Evolutionary conservation across 768 basidiomycete genomes (phyloP).

Genomic region (Suillus fuscotomentosus): DNA sequence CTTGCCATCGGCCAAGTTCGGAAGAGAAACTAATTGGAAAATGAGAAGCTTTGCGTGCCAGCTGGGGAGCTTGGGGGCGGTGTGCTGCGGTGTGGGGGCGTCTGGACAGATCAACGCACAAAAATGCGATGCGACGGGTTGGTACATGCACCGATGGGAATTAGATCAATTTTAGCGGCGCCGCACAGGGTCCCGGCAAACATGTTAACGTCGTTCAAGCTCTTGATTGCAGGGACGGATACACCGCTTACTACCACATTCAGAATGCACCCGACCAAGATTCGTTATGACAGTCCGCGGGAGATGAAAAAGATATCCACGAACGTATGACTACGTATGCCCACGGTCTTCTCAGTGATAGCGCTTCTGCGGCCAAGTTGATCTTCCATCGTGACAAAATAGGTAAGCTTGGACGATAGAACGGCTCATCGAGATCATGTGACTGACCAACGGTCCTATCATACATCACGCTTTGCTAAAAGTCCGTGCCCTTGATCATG

Average conservation of each 20-base stretch:
- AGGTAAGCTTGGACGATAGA: background rate
- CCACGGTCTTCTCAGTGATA: constrained; percentile 5
- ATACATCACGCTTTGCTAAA: background rate
- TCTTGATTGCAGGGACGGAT: constrained; percentile 10
- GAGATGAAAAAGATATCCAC: background rate
- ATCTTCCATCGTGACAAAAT: background rate
- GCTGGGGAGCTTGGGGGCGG: background rate
- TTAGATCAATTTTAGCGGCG: background rate
- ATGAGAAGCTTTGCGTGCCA: background rate
- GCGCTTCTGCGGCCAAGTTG: background rate
- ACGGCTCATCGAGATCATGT: constrained; percentile 1
- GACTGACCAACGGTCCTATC: background rate
- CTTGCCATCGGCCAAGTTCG: background rate
- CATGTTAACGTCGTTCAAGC: constrained; percentile 5
- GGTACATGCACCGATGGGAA: background rate
- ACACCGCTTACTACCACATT: constrained; percentile 4
- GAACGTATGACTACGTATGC: background rate
- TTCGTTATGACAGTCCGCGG: constrained; percentile 11
- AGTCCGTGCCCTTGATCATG: background rate
- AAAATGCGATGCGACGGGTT: background rate
- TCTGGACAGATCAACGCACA: background rate
- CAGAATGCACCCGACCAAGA: constrained; percentile 6
- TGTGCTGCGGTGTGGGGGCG: constrained; percentile 1
- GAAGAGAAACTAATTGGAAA: background rate
- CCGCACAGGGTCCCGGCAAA: constrained; percentile 7